Conservation (phyloP, 2,329 filamentous ascomycete genomes). For the Cadophora sp. region DNA sequence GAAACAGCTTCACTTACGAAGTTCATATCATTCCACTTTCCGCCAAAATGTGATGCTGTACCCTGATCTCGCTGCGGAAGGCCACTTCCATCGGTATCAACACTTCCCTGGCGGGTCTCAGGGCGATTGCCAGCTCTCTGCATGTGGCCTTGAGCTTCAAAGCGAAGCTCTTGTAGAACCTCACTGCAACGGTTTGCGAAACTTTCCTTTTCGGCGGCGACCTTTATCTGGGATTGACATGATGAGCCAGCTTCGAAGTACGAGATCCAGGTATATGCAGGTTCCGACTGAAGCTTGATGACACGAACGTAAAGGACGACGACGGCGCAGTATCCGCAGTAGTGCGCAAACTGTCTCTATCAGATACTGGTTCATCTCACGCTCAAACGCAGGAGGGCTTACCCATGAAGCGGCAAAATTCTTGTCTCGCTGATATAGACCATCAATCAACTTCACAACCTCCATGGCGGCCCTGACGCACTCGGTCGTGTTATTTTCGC, state of each 20-base stretch:
- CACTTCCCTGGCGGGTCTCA: not conserved
- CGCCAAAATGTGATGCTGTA: slow-evolving; percentile 13
- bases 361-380: not conserved
- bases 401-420: slow-evolving; percentile 29
- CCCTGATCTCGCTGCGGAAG: slow-evolving; percentile 6
- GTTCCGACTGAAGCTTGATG: slow-evolving; percentile 45
- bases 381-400: too few species aligned
- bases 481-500: slow-evolving; percentile 17
- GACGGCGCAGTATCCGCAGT: slow-evolving; percentile 50
- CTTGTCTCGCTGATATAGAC: slow-evolving; percentile 1
- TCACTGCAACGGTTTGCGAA: slow-evolving; percentile 24
- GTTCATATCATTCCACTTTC: slow-evolving; percentile 26
- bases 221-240: slow-evolving; percentile 45
- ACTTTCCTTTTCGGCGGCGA: slow-evolving; percentile 47
- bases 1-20: slow-evolving; percentile 17
- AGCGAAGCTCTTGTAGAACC: slow-evolving; percentile 21
- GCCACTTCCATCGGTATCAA: slow-evolving; percentile 2
- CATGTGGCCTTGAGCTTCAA: slow-evolving; percentile 23
- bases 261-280: slow-evolving; percentile 8
- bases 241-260: slow-evolving; percentile 29
- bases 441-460: slow-evolving; percentile 18
- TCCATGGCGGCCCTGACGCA: slow-evolving; percentile 23
- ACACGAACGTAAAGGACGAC: slow-evolving; percentile 50
- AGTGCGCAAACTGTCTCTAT: slow-evolving; percentile 48
- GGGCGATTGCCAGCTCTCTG: not conserved